Base-by-base conservation (phyloP, 305 asterid genomes). In the Ajuga reptans region DNA sequence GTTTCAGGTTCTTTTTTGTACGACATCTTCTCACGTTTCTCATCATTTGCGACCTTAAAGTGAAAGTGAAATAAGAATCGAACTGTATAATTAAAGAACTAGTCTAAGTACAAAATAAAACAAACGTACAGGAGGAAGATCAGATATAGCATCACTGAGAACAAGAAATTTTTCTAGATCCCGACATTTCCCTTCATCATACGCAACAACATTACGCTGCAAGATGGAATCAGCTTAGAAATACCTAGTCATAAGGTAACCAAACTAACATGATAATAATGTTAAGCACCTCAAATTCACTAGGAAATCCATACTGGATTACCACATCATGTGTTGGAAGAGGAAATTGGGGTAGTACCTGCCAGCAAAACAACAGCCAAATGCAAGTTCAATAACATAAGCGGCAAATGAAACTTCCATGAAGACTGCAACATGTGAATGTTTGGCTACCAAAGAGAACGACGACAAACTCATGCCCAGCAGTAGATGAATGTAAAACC, bases 241-340 rank as follows among this genome's bases (percentile, higher is more conserved):
- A 6, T 24, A 55, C 51, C 55, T 37, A 71, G 10, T 41, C 39
- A 75, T 27, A 45, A 53, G 47, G 29, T 39, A 55, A 66, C 57
- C 65, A 52, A 34, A 39, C 54, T 21, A 27, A 8, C 57, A 34
- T 36, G 39, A 29, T 49, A 60, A 55, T 47, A 57, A 55, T 11
- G 78, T 64, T 66, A 58, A 73, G 76, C 78, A 90, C 96, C 96
- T 90, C 96, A 80, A 90, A 90, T 21, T 84, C 95, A 70, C 74
- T 69, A n/a, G 96, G 90, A 67, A 84, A 88, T 85, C 95, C 88
- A 76, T 87, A 81, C 81, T 80, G 72, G 74, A 88, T 80, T 61
- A 90, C 86, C 59, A 90, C 96, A 47, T 90, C 95, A 80, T 90
- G 93, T 5, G 95, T 84, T 54, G 96, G 96, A 75, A 90, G 95